A percentile compares a stretch with the other conserved stretches of the same genome.
phyloP scores from a whole-genome alignment of 768 basidiomycete species.

The Calocybe indica region DNA sequence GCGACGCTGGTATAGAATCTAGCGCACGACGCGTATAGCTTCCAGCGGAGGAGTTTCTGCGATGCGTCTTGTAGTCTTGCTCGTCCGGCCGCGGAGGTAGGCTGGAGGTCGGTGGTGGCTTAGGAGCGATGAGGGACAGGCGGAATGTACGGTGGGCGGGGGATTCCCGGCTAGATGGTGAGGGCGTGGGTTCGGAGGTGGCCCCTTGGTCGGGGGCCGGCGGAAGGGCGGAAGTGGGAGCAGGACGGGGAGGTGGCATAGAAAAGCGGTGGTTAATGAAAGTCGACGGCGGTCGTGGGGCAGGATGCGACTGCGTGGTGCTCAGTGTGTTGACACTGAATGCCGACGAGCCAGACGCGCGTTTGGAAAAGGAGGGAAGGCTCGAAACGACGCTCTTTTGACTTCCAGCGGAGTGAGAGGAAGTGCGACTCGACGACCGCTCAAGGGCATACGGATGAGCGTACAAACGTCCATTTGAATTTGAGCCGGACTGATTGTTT shows the following conservation, averaged over 20 bases:
- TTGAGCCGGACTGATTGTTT: conserved; percentile 14
- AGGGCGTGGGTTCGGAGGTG: conserved; percentile 19
- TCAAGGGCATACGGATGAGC: conserved; percentile 21
- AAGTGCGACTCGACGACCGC: conserved; percentile 29
- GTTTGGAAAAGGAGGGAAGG: conserved; percentile 48
- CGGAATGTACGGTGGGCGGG: conserved; percentile 51
- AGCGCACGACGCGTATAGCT: conserved; percentile 21
- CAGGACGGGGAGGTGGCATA: conserved; percentile 66
- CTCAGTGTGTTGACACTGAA: conserved; percentile 36
- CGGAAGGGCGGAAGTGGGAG: conserved; percentile 65
- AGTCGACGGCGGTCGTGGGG: conserved; percentile 21
- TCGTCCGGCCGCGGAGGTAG: conserved; percentile 72
- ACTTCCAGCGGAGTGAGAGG: conserved; percentile 28
- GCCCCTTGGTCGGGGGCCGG: conserved; percentile 46
- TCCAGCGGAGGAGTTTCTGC: conserved; percentile 31
- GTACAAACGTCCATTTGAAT: conserved; percentile 13
- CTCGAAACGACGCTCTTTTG: conserved; percentile 38
- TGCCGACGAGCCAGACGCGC: conserved; percentile 44
- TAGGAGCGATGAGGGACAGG: conserved; percentile 56
- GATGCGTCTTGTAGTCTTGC: conserved; percentile 21
- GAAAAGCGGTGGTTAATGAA: conserved; percentile 52
- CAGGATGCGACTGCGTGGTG: conserved; percentile 32
- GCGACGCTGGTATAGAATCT: conserved; percentile 40
- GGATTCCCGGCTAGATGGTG: conserved; percentile 47
- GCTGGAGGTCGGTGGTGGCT: conserved; percentile 51